Evolutionary conservation across 208 protist genomes (phyloP), one percentile per base, ranked within the genome.

Genomic region (Naegleria gruberi): DNA sequence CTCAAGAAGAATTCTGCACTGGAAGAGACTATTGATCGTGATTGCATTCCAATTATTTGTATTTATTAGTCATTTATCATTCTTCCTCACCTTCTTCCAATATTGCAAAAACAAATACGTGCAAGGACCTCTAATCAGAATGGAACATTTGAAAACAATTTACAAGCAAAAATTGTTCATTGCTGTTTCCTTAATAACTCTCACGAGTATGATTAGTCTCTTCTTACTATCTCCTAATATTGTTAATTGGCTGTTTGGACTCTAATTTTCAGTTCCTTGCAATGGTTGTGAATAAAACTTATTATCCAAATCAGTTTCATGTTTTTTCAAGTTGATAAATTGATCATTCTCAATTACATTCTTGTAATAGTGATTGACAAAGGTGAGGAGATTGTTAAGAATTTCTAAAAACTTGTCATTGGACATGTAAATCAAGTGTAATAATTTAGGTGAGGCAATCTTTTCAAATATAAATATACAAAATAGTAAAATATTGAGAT

Each of bases 401-500:
- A 77, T 37, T 77, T 77, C 65, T 37, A 77, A 37, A 5, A 77
- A 77, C 1, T 77, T 77, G 17, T 77, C 65, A 77, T 77, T 30
- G 1, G 65, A 37, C 30, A 77, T 37, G 10, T 12, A 37, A 37
- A 77, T 12, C 34, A 77, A 77, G 34, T 77, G 34, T 19, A 77
- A n/a, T 77, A 77, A 77, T 37, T 26, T 30, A 37, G 65, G 65
- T 30, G 65, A 77, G 10, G n/a, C 30, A 77, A 77, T 37, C 8
- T 77, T 77, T 77, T 77, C 65, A 77, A 77, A 37, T 77, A 77
- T 37, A 77, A 37, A 77, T 37, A 77, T 77, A 37, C 17, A 37
- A 77, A 77, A 77, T 37, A 77, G 34, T 77, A 77, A 77, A 77
- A 77, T 77, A 77, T 77, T 77, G 34, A 77, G 34, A 77, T 77